Base-by-base conservation (phyloP, 106 monocot species). In the Agapanthus africanus region DNA sequence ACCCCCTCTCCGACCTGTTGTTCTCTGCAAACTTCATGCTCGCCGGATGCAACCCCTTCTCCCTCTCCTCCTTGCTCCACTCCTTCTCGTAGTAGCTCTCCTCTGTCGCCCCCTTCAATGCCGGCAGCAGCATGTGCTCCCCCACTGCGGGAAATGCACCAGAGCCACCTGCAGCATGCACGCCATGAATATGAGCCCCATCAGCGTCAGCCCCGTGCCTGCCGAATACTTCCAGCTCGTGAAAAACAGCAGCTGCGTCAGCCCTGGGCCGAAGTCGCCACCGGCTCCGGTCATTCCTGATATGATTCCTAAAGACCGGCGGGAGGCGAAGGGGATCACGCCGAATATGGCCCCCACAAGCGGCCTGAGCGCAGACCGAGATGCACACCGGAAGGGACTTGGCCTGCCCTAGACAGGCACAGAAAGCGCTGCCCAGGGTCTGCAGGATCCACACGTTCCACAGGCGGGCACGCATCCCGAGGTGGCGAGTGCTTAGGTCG, bases 101-200 rank as follows among this genome's bases (percentile, higher is more conserved):
- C 31, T 61, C 61, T 0, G 61, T 61, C 4, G 34, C 61, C 1
- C 19, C 13, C 61, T 61, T 33, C 4, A 28, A 61, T 14, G 61
- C 32, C 31, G 61, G 61, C 26, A 61, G 19, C 8, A 61, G 19
- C 61, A 61, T 61, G 8, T n/a, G 8, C 61, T 61, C 61, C 61
- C 61, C 61, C 61, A 61, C 6, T 61, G 61, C 26, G 61, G 61
- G 19, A 61, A 61, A 33, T 61, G 61, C 61, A 61, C 61, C 1
- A 61, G 19, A 1, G 6, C 31, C 11, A 61, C 31, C 0, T 23
- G 61, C 61, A 61, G 19, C 3, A 28, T 61, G 25, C 61, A 61
- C 25, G 11, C 61, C 61, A 61, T 61, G 1, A 61, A 30, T 28
- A 61, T 61, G 0, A 61, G 11, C 32, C 61, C 61, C 61, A 61